A percentile compares a stretch with the other conserved stretches of the same genome.
These are phyloP conservation scores for Rhizopogon salebrosus DNA, from an alignment of 768 basidiomycete genomes.

Conservation along the genomic window DNA sequence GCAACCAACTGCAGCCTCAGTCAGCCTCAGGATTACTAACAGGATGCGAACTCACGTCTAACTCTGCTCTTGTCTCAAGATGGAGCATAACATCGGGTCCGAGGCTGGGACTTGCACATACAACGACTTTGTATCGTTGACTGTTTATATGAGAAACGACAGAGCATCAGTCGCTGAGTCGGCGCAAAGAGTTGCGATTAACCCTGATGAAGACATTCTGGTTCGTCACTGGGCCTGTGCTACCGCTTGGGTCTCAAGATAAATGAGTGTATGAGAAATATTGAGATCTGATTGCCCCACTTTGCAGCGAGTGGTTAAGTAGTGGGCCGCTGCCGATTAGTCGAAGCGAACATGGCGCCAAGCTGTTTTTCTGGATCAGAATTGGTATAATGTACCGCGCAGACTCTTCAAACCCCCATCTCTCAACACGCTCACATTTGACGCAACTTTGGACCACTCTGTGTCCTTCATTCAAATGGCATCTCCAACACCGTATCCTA, in stretches of 20 bases:
- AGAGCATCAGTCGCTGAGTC: slow-evolving; percentile 21
- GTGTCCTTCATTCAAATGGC: too few relatives aligned
- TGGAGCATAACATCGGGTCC: slow-evolving; percentile 62
- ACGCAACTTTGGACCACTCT: too few relatives aligned
- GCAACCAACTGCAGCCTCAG: slow-evolving; percentile 33
- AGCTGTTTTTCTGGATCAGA: too few relatives aligned
- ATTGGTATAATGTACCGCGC: too few relatives aligned
- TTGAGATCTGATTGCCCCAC: too few relatives aligned
- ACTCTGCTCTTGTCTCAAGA: slow-evolving; percentile 40
- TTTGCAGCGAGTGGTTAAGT: too few relatives aligned
- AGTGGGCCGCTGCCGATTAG: too few relatives aligned
- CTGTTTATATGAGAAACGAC: slow-evolving; percentile 18
- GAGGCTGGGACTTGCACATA: slow-evolving; percentile 54
- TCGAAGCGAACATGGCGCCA: too few relatives aligned
- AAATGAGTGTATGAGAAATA: too few relatives aligned
- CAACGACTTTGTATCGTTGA: slow-evolving; percentile 40
- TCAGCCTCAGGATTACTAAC: background rate
- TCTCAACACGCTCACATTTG: too few relatives aligned
- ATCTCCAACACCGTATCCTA: too few relatives aligned
- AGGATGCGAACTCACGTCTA: slow-evolving; percentile 40
- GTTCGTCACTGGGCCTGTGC: background rate
- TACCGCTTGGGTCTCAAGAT: background rate
- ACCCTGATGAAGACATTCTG: slow-evolving; percentile 24
- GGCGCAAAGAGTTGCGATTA: slow-evolving; percentile 9
- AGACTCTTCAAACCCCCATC: too few relatives aligned